These are phyloP conservation scores for Chrysosporium keratinophilum DNA, from an alignment of 2,329 filamentous ascomycete species.

Conservation along the genomic window DNA sequence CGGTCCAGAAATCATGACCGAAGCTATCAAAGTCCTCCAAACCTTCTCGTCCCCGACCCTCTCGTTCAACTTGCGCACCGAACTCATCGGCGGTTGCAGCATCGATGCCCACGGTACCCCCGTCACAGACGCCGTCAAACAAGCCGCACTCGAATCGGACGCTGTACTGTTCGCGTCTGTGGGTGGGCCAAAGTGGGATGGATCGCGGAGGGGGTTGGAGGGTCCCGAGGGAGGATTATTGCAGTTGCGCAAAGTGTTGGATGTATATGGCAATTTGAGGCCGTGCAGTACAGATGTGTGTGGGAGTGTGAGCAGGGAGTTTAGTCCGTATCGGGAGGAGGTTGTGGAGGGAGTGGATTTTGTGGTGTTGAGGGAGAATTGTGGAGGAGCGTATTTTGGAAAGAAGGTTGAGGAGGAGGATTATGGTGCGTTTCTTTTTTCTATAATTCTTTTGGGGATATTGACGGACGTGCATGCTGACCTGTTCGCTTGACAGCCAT, in stretches of 20 bases:
- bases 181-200: slow-evolving; percentile 87
- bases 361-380: slow-evolving; percentile 43
- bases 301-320: slow-evolving; percentile 59
- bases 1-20: slow-evolving; percentile 57
- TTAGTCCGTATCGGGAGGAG: slow-evolving; percentile 69
- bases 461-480: slow-evolving; percentile 20
- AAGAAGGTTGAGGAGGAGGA: slow-evolving; percentile 30
- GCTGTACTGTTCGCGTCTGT: slow-evolving; percentile 83
- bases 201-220: slow-evolving; percentile 50
- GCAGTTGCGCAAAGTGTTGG: slow-evolving; percentile 73
- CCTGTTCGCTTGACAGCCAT: slow-evolving; percentile 40
- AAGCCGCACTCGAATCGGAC: slow-evolving; percentile 66
- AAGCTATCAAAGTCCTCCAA: slow-evolving; percentile 54
- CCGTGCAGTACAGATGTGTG: slow-evolving; percentile 47
- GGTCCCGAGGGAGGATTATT: slow-evolving; percentile 83
- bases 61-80: slow-evolving; percentile 72
- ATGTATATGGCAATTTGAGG: slow-evolving; percentile 80
- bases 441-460: neutral
- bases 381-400: slow-evolving; percentile 36
- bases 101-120: slow-evolving; percentile 67
- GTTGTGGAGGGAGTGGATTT: slow-evolving; percentile 79
- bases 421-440: slow-evolving; percentile 22
- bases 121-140: slow-evolving; percentile 67
- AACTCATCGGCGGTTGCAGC: slow-evolving; percentile 75
- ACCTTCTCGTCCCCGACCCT: slow-evolving; percentile 57